A percentile compares a stretch with the other conserved stretches of the same genome.
Conservation (phyloP, 306 rosid species). For the Fragaria vesca region DNA sequence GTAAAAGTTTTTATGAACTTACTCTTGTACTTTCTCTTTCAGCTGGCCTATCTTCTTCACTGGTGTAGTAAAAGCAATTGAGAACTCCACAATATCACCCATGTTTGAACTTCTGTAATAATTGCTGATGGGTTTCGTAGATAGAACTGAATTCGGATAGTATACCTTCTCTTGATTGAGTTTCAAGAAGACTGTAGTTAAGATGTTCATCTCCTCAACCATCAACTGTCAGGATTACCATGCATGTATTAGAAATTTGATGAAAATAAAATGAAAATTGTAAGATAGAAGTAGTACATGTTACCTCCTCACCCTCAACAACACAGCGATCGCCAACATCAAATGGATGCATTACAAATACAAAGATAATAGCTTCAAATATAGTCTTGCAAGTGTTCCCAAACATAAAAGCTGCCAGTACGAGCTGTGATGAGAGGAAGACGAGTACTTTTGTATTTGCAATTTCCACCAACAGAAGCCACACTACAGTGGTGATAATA, state of each 20-base stretch:
- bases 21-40: slow-evolving; percentile 58
- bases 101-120: slow-evolving; percentile 86
- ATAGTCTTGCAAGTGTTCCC: slow-evolving; percentile 85
- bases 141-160: slow-evolving; percentile 80
- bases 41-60: slow-evolving; percentile 63
- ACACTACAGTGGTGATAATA: slow-evolving; percentile 47
- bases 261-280: not conserved
- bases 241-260: slow-evolving; percentile 10
- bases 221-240: slow-evolving; percentile 50
- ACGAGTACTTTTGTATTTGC: slow-evolving; percentile 81
- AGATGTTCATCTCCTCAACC: slow-evolving; percentile 95
- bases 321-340: slow-evolving; percentile 94
- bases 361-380: slow-evolving; percentile 82
- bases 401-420: slow-evolving; percentile 69
- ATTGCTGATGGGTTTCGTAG: slow-evolving; percentile 80
- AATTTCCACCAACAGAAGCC: slow-evolving; percentile 87
- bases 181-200: slow-evolving; percentile 81
- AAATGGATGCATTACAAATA: slow-evolving; percentile 94
- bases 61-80: slow-evolving; percentile 65
- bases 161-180: slow-evolving; percentile 75
- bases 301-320: slow-evolving; percentile 76
- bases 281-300: slow-evolving; percentile 5
- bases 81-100: slow-evolving; percentile 66
- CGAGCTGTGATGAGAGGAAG: slow-evolving; percentile 71
- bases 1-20: slow-evolving; percentile 18